Base-by-base conservation (phyloP, 306 rosid genomes). In the Begonia peltatifolia region DNA sequence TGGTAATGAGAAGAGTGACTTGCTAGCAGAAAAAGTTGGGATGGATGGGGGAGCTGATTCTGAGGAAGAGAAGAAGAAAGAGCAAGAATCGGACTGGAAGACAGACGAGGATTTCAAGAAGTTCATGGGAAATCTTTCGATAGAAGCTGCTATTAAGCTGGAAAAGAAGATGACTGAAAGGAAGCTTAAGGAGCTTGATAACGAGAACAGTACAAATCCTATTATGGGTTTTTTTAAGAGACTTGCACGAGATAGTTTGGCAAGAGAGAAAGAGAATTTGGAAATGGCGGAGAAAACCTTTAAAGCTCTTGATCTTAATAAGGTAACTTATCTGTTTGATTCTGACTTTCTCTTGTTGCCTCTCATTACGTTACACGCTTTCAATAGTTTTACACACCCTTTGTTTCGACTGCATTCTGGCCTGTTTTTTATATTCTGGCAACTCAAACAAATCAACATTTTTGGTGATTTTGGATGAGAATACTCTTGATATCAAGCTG, bases 101-200 rank as follows among this genome's bases (percentile, higher is more conserved):
- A 75, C 64, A 1, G 96, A 87, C 52, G 82, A 73, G 58, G 95
- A 84, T 61, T 88, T 88, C 50, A 88, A 84, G 84, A 80, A 74
- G 52, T 83, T 87, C 61, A 83, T 83, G 87, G 89, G 94, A 1
- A 84, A 74, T 50, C 97, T 88, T 47, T 84, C 97, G 0, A 75
- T 88, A 14, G 93, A 88, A 74, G 95, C 95, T 0, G 95, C 97
- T 11, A 82, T 88, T 23, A 88, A 82, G 78, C 76, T 88, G 66
- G 97, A 88, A 75, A 88, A 84, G 77, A 84, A 88, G 66, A 82
- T 87, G 35, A 74, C 95, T 20, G 95, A 82, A 58, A 78, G 84
- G 59, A 84, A 88, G 74, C 84, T 88, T 38, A 88, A 79, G 68
- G 79, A 88, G 53, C 89, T 88, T 12, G 82, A 79, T 56, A 65